Percentiles rank a stretch among this genome's conserved stretches.
Conservation (phyloP, 1,139 yeast species). For the Lodderomyces jiufengensis region DNA sequence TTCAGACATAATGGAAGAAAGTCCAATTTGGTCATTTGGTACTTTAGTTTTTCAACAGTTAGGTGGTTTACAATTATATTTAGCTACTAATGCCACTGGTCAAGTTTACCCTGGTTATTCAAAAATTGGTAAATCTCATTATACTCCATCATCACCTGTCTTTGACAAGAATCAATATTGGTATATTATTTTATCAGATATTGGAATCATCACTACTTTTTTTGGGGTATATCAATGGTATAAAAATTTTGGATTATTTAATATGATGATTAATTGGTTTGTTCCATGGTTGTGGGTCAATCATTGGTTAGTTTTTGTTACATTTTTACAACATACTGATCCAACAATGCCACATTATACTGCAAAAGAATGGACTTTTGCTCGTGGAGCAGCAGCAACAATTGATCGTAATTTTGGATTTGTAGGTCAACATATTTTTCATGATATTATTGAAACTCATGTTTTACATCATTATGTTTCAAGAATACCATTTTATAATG, state of each 20-base stretch:
- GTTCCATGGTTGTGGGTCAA: slow-evolving; percentile 78
- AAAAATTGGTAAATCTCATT: slow-evolving; percentile 50
- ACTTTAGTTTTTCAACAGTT: slow-evolving; percentile 64
- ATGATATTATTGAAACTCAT: slow-evolving; percentile 87
- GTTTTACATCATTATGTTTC: slow-evolving; percentile 84
- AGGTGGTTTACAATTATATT: slow-evolving; percentile 70
- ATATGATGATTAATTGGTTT: slow-evolving; percentile 67
- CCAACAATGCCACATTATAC: slow-evolving; percentile 79
- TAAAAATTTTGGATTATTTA: slow-evolving; percentile 58
- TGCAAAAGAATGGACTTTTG: slow-evolving; percentile 74
- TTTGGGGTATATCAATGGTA: slow-evolving; percentile 62
- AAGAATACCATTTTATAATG: slow-evolving; percentile 83
- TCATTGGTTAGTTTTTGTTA: slow-evolving; percentile 87
- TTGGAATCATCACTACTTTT: slow-evolving; percentile 59
- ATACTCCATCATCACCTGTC: slow-evolving; percentile 68
- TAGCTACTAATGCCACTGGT: slow-evolving; percentile 73
- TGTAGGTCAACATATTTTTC: slow-evolving; percentile 76
- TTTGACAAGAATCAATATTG: slow-evolving; percentile 69
- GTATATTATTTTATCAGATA: slow-evolving; percentile 67
- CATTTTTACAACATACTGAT: slow-evolving; percentile 82
- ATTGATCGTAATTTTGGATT: slow-evolving; percentile 83
- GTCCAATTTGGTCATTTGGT: slow-evolving; percentile 62
- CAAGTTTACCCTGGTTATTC: slow-evolving; percentile 58
- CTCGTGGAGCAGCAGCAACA: slow-evolving; percentile 87
- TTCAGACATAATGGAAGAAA: slow-evolving; percentile 64